Evolutionary conservation across 2,329 filamentous ascomycete species (phyloP).

Genomic region (Phyllosticta capitalensis): DNA sequence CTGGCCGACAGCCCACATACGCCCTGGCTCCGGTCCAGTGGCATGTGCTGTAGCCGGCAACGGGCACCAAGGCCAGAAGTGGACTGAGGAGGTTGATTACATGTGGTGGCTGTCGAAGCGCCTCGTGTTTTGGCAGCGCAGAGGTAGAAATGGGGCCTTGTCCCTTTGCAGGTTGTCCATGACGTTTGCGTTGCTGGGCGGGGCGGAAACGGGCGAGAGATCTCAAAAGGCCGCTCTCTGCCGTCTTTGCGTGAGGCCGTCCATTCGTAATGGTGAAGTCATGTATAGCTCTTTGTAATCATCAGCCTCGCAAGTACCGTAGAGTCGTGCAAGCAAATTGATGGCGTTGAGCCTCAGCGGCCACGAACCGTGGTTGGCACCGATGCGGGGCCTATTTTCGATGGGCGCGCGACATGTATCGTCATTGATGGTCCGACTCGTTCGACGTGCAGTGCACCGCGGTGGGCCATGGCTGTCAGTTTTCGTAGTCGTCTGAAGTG

Average conservation of each 20-base stretch:
- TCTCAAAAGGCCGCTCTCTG: no score
- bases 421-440: background rate
- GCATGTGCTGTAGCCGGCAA: background rate
- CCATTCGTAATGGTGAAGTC: background rate
- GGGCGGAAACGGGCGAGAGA: background rate
- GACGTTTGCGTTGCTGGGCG: slow-evolving; percentile 3
- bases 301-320: background rate
- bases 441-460: no score
- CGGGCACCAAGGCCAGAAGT: background rate
- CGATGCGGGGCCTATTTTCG: background rate
- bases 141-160: background rate
- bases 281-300: background rate
- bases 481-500: background rate
- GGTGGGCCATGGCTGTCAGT: no score
- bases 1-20: background rate
- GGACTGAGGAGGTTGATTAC: background rate
- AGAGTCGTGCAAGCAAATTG: background rate
- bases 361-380: background rate
- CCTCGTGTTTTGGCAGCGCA: background rate
- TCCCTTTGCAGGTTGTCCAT: slow-evolving; percentile 6
- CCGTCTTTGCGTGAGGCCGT: no score
- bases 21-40: background rate
- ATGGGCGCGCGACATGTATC: slow-evolving; percentile 6
- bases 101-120: background rate
- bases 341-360: background rate